phyloP scores from a whole-genome alignment of 2,329 filamentous ascomycete species.

The Scleromitrula shiraiana region DNA sequence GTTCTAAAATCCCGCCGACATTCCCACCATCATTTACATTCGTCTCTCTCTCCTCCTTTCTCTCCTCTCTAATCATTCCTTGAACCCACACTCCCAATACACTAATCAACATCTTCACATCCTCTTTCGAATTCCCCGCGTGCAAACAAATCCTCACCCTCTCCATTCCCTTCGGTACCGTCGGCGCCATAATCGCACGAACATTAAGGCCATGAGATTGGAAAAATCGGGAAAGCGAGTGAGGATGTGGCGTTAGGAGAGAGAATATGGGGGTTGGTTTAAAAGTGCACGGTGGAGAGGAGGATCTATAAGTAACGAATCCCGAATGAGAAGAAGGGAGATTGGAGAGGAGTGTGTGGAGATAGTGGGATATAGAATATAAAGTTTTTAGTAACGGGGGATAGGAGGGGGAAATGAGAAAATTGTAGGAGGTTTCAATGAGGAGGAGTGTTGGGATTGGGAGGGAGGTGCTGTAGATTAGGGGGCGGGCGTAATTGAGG shows the following conservation, averaged over 20 bases:
- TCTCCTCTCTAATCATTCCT: too few species aligned
- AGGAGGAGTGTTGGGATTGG: slow-evolving; percentile 35
- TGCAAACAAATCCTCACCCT: slow-evolving; percentile 61
- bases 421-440: slow-evolving; percentile 35
- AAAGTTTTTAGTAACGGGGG: slow-evolving; percentile 6
- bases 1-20: too few species aligned
- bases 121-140: slow-evolving; percentile 50
- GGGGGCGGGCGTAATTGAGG: slow-evolving; percentile 28
- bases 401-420: slow-evolving; percentile 43
- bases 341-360: slow-evolving; percentile 32
- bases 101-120: slow-evolving; percentile 44
- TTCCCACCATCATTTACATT: too few species aligned
- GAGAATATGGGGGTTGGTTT: slow-evolving; percentile 55
- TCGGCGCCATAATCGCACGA: slow-evolving; percentile 59
- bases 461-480: slow-evolving; percentile 37
- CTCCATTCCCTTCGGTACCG: slow-evolving; percentile 55
- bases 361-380: neutral
- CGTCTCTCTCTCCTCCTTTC: too few species aligned
- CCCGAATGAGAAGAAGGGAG: too few species aligned
- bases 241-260: slow-evolving; percentile 48
- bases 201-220: slow-evolving; percentile 52
- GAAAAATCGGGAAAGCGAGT: slow-evolving; percentile 50
- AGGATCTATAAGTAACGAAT: too few species aligned
- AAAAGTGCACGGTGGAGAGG: slow-evolving; percentile 20
- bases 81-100: slow-evolving; percentile 21